phyloP scores from a whole-genome alignment of 768 basidiomycete species.

The Mycena alexandri region DNA sequence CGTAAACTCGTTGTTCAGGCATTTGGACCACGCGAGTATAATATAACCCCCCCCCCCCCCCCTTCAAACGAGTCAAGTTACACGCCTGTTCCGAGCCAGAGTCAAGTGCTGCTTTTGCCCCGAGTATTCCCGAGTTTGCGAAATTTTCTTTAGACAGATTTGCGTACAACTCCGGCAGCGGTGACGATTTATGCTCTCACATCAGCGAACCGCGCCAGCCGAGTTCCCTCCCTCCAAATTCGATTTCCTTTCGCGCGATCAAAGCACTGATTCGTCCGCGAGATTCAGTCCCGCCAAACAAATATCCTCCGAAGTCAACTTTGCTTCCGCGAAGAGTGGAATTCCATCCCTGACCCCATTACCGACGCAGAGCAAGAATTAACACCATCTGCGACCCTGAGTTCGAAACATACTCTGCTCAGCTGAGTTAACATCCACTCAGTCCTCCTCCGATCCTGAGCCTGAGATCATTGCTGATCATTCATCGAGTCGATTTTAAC shows the following conservation, averaged over 20 bases:
- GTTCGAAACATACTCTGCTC: neutral
- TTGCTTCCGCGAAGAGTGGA: neutral
- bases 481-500: neutral
- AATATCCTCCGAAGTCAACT: constrained; percentile 1
- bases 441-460: neutral
- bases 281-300: neutral
- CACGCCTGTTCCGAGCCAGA: too few relatives aligned
- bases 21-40: too few relatives aligned
- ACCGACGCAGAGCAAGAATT: too few relatives aligned
- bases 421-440: neutral
- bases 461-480: neutral
- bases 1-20: too few relatives aligned
- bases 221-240: neutral
- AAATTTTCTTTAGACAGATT: neutral
- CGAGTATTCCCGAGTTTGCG: too few relatives aligned
- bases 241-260: too few relatives aligned
- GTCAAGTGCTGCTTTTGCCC: too few relatives aligned
- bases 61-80: neutral
- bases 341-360: too few relatives aligned
- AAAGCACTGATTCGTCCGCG: neutral
- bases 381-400: too few relatives aligned
- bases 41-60: too few relatives aligned
- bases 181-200: neutral
- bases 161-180: neutral
- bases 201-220: neutral